A percentile compares a stretch with the other conserved stretches of the same genome.
Evolutionary conservation across 1,284 basidiomycete genomes (phyloP).

Genomic region (Trametes pubescens): DNA sequence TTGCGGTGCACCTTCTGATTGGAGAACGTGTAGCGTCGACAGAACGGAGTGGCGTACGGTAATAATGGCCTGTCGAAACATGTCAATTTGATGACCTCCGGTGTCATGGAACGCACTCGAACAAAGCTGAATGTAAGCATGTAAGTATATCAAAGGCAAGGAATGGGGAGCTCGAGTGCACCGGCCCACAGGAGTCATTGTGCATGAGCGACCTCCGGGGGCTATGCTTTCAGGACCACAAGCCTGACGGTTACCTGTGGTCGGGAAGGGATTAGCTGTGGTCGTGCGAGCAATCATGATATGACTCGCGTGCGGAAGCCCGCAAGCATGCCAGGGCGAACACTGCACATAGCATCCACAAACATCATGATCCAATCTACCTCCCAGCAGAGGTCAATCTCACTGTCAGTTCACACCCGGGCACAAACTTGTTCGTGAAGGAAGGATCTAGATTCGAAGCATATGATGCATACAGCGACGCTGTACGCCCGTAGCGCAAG

Average conservation of each 20-base stretch:
- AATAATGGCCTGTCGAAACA: not conserved
- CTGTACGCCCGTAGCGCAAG: too few relatives aligned
- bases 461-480: not conserved
- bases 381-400: not conserved
- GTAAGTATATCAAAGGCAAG: too few relatives aligned
- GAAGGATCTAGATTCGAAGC: not conserved
- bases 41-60: not conserved
- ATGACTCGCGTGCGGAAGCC: not conserved
- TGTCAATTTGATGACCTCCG: not conserved
- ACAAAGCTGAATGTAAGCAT: too few relatives aligned
- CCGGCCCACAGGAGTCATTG: too few relatives aligned
- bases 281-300: not conserved
- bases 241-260: not conserved
- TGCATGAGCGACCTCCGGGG: not conserved
- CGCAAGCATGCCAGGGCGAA: not conserved
- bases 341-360: too few relatives aligned
- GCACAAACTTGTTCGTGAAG: too few relatives aligned
- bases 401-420: not conserved
- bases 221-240: not conserved
- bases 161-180: too few relatives aligned
- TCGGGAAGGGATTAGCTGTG: not conserved
- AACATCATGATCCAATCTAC: not conserved
- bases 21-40: not conserved
- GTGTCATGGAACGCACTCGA: not conserved
- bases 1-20: slow-evolving; percentile 4